phyloP scores from a whole-genome alignment of 2,329 filamentous ascomycete species.

The Ophiostoma perfectum region DNA sequence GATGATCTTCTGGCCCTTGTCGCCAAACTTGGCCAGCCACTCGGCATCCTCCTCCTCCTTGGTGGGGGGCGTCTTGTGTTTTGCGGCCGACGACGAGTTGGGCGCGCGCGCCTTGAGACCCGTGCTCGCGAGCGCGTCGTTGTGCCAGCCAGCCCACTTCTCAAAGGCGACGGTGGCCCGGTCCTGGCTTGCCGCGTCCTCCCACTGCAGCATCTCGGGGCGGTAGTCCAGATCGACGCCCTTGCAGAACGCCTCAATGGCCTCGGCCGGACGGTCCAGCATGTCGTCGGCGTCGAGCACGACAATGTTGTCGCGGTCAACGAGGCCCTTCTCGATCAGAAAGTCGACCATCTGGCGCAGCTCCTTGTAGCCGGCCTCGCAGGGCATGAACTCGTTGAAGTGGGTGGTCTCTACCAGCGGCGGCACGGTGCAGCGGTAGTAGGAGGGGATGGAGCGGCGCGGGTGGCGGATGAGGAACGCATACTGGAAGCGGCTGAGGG shows the following conservation, averaged over 20 bases:
- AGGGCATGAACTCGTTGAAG: slow-evolving; percentile 79
- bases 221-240: slow-evolving; percentile 72
- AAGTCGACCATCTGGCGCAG: slow-evolving; percentile 84
- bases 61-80: slow-evolving; percentile 38
- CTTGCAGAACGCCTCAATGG: slow-evolving; percentile 74
- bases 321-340: slow-evolving; percentile 60
- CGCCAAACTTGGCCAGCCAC: slow-evolving; percentile 70
- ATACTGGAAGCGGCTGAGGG: slow-evolving; percentile 81
- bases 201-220: slow-evolving; percentile 78
- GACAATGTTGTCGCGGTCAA: slow-evolving; percentile 70
- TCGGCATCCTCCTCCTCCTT: slow-evolving; percentile 63
- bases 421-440: slow-evolving; percentile 88
- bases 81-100: not conserved
- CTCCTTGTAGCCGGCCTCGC: slow-evolving; percentile 86
- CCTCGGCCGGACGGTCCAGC: slow-evolving; percentile 72
- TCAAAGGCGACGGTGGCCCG: slow-evolving; percentile 73
- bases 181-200: slow-evolving; percentile 63
- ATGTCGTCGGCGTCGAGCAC: slow-evolving; percentile 92
- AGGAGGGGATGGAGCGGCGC: slow-evolving; percentile 84
- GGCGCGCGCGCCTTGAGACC: slow-evolving; percentile 65
- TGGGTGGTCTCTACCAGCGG: slow-evolving; percentile 77
- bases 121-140: slow-evolving; percentile 82
- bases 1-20: slow-evolving; percentile 64
- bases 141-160: slow-evolving; percentile 96
- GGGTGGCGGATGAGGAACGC: slow-evolving; percentile 96